Percentiles rank a stretch among this genome's conserved stretches.
phyloP scores from a whole-genome alignment of 1,284 basidiomycete species.

The Trametes versicolor region DNA sequence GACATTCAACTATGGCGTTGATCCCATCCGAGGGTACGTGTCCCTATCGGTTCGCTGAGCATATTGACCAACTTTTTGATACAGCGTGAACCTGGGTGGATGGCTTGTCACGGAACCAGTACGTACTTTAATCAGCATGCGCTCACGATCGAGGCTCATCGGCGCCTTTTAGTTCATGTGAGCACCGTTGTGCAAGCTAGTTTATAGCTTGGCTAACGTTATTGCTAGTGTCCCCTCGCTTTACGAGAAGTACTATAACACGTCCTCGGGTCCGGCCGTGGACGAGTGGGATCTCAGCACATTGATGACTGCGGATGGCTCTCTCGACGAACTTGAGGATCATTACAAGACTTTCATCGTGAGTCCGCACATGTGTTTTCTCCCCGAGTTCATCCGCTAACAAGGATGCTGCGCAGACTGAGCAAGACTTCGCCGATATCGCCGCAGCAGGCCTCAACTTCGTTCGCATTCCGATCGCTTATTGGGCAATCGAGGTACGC shows the following conservation, averaged over 20 bases:
- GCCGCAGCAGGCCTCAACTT: constrained; percentile 88
- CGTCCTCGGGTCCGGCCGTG: constrained; percentile 59
- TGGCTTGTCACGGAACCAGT: constrained; percentile 95
- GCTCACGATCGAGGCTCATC: constrained; percentile 17
- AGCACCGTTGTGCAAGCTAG: constrained; percentile 40
- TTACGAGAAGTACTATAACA: constrained; percentile 79
- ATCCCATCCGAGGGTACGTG: constrained; percentile 71
- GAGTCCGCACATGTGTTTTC: constrained; percentile 24
- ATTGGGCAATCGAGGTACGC: constrained; percentile 82
- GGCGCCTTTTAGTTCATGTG: constrained; percentile 60
- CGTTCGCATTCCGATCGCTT: constrained; percentile 82
- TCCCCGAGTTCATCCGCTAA: neutral
- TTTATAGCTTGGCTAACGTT: constrained; percentile 41
- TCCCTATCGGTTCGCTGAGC: neutral
- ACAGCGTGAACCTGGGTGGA: constrained; percentile 88
- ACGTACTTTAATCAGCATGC: constrained; percentile 46
- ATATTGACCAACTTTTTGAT: constrained; percentile 12
- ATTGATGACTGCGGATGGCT: constrained; percentile 72
- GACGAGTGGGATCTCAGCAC: constrained; percentile 89
- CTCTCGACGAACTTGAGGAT: constrained; percentile 66
- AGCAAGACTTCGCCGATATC: constrained; percentile 93
- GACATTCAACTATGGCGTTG: constrained; percentile 81
- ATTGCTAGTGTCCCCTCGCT: constrained; percentile 72
- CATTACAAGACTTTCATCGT: constrained; percentile 91
- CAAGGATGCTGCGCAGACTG: constrained; percentile 61